Base-by-base conservation (phyloP, 2,329 filamentous ascomycete genomes). In the Fusarium sp. region DNA sequence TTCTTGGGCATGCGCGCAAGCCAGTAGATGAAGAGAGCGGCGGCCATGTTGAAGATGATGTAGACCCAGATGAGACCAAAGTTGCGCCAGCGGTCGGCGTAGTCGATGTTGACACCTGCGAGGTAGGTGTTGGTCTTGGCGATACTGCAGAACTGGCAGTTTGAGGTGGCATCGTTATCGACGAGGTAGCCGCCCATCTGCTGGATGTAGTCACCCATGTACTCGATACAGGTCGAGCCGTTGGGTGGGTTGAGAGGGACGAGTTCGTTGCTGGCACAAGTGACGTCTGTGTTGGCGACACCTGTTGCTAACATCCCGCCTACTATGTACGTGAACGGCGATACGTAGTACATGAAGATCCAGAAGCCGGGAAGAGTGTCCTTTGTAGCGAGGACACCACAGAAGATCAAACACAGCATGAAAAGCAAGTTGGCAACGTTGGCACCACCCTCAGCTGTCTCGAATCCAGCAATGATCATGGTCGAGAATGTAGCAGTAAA, bases 401-500 rank as follows among this genome's bases (percentile, higher is more conserved):
- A 76, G 71, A 76, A 76, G 46, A 76, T 74, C 40, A 92, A 81
- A 51, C 83, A 86, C 59, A 92, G 81, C 55, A 86, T 87, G 80
- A 92, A 92, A 72, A 89, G 76, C 62, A 92, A 75, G 55, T 90
- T 90, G 49, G 89, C 89, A 59, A 93, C 81, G 74, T 91, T 91
- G 46, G 88, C 89, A 59, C 86, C 90, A 1, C 85, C 87, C 75
- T 92, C 90, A 11, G 90, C 89, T 23, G 85, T 85, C 21, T 90
- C 87, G 30, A 92, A 83, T 45, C 87, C 89, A 3, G 90, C 86
- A 53, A 96, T 93, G 71, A 93, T 83, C 81, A 95, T 88, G 66
- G 91, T 88, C 11, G 92, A 90, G 77, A 97, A 97, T 7, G 93
- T 96, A 13, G 88, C 92, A 0, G 91, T 90, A 81, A 94, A 95